Evolutionary conservation across 306 rosid genomes (phyloP), one percentile per base, ranked within the genome.

Genomic region (Cucurbita pepo): DNA sequence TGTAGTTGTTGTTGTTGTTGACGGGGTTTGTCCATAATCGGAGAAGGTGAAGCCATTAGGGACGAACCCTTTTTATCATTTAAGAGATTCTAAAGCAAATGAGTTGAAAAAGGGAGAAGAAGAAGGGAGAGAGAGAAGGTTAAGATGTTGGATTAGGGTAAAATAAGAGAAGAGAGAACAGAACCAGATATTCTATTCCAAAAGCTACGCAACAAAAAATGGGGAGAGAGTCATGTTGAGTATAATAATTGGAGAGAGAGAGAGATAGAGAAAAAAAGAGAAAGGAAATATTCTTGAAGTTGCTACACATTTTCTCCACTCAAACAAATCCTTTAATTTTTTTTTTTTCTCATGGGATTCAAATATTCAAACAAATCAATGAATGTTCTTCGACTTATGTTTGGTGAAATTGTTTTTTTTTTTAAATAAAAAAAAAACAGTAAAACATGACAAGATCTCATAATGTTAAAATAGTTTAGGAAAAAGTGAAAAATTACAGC

Each of bases 121-220:
- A 61, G 30, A 57, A 76, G 52, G 63, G 56, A 74, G 77, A 56
- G 77, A 56, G 69, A 55, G 74, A 79, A 82, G 50, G 83, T 54
- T 69, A 69, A 78, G 86, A 75, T 58, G 77, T 74, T 11, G 80
- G 60, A 79, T 80, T 83, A 82, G 89, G 88, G 82, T 81, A 87
- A 89, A 84, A 56, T 79, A 83, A 86, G 83, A 81, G 73, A 66
- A 80, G 77, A 67, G 75, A 81, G 73, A 66, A 80, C 78, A 67
- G 75, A 57, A 78, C 19, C 16, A 78, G 77, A 87, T 85, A 92
- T 92, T 90, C 98, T 81, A 54, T 85, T 88, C 96, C 96, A 90
- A 92, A 72, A 75, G 89, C 88, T 72, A 90, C 81, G 81, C 66
- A 84, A 90, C 98, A 90, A 90, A 90, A 80, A 71, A 81, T 69